A percentile compares a stretch with the other conserved stretches of the same genome.
These are phyloP conservation scores for Stemphylium beticola DNA, from an alignment of 2,329 filamentous ascomycete species.

Conservation along the genomic window DNA sequence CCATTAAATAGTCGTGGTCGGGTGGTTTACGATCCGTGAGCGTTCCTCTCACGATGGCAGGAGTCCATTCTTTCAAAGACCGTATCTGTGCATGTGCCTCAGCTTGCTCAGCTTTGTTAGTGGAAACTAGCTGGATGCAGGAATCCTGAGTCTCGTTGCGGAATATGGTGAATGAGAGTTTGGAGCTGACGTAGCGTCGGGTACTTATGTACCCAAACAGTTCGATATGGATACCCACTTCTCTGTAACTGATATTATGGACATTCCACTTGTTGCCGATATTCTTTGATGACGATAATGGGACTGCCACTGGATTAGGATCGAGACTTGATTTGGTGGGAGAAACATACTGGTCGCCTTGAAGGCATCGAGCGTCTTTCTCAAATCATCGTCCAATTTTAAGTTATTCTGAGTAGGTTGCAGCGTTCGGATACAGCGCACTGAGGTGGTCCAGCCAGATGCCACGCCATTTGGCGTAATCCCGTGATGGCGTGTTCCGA, in stretches of 20 bases:
- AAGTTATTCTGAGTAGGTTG: slow-evolving; percentile 1
- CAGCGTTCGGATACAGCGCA: slow-evolving; percentile 23
- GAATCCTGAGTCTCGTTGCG: slow-evolving; percentile 52
- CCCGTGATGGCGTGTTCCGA: slow-evolving; percentile 39
- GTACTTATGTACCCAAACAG: slow-evolving; percentile 71
- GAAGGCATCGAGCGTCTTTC: slow-evolving; percentile 37
- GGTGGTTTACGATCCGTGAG: slow-evolving; percentile 52
- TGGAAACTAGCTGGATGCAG: slow-evolving; percentile 59
- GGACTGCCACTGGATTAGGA: slow-evolving; percentile 21
- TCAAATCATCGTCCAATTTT: slow-evolving; percentile 25
- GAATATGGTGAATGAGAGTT: slow-evolving; percentile 72
- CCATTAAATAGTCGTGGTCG: slow-evolving; percentile 38
- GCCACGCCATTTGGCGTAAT: slow-evolving; percentile 22
- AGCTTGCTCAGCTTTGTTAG: slow-evolving; percentile 39
- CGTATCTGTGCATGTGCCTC: slow-evolving; percentile 50
- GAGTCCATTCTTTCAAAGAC: slow-evolving; percentile 57
- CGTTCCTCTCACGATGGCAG: slow-evolving; percentile 60
- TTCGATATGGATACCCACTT: slow-evolving; percentile 14
- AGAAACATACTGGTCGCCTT: slow-evolving; percentile 39
- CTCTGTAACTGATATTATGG: background rate
- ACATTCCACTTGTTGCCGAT: slow-evolving; percentile 45
- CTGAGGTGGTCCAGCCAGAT: slow-evolving; percentile 14
- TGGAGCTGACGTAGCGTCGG: slow-evolving; percentile 70
- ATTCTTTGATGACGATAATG: slow-evolving; percentile 30
- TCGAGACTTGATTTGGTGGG: background rate